Base-by-base conservation (phyloP, 2,329 filamentous ascomycete species). In the Alternaria gaisen region DNA sequence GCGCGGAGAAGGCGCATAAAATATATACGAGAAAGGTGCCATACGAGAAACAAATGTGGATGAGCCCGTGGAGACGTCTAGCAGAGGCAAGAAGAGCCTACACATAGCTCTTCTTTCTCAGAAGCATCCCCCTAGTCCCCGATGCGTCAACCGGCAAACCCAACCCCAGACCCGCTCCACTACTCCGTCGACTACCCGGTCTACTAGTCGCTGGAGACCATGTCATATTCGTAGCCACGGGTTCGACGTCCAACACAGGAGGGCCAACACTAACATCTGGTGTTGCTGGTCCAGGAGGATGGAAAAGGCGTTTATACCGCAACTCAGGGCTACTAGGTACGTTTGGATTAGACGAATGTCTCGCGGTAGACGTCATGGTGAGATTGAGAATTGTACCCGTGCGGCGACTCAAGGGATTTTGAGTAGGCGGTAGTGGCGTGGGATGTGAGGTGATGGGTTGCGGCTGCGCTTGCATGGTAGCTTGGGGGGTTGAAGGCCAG, bases 251-350 rank as follows among this genome's bases (percentile, higher is more conserved):
- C 11, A 50, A 38, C 22, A 53, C 22, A 20, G 40, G 57, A 41
- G 60, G 61, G 24, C 42, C 67, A 14, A 60, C 53, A 48, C 48
- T 60, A 10, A 63, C 59, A 60, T 71, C 68, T 5, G 65, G 63
- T 3, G 63, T 64, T 12, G 66, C 63, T 2, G 65, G 64, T 1
- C 61, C 61, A 3, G 70, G 61, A 1, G 72, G 68, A 32, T 82
- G 80, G 58, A 82, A 82, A 0, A 82, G 65, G 5, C 72, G 72
- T 67, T 81, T 81, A 60, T 82, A 83, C 5, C 73, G 73, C 1
- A 74, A 60, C 56, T 81, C 80, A 2, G 80, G 78, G 1, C 76
- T 76, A 63, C 78, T 81, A 1, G 78, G 77, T 10, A 52, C 38
- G 2, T 56, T 58, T 6, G 40, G 42, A 2, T 30, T 38, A 14